Conservation (phyloP, 495 filamentous ascomycete genomes). For the Gamarada debralockiae region DNA sequence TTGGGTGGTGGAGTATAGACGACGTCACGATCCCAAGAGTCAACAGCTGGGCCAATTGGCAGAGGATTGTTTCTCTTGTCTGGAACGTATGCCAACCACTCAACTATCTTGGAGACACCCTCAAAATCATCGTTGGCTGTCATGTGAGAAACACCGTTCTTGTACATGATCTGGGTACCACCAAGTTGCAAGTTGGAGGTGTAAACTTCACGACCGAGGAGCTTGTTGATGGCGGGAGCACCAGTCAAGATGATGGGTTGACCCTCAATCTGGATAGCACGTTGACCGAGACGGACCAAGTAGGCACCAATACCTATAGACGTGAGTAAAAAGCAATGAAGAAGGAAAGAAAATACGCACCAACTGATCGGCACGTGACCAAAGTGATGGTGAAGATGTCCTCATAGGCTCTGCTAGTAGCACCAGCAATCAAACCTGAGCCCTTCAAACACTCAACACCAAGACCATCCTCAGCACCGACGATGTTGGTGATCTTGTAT, state of each 20-base stretch:
- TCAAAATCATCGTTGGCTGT: slow-evolving; percentile 97
- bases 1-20: slow-evolving; percentile 80
- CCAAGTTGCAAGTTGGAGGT: slow-evolving; percentile 98
- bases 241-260: slow-evolving; percentile 99
- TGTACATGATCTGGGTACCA: slow-evolving; percentile 99
- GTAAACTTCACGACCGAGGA: slow-evolving; percentile 96
- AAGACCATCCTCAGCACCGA: slow-evolving; percentile 92
- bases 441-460: slow-evolving; percentile 97
- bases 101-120: slow-evolving; percentile 94
- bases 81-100: slow-evolving; percentile 95
- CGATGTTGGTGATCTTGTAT: slow-evolving; percentile 90
- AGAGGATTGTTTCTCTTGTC: slow-evolving; percentile 88
- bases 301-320: slow-evolving; percentile 86
- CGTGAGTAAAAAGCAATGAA: not conserved
- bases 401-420: slow-evolving; percentile 93
- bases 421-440: slow-evolving; percentile 96
- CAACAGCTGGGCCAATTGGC: slow-evolving; percentile 78
- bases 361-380: slow-evolving; percentile 94
- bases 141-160: slow-evolving; percentile 98
- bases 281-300: slow-evolving; percentile 93
- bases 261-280: slow-evolving; percentile 97
- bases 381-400: slow-evolving; percentile 99
- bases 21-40: slow-evolving; percentile 91
- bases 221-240: slow-evolving; percentile 95
- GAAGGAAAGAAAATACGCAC: slow-evolving; percentile 38